Evolutionary conservation across 192 early-diverging fungal species (phyloP), one percentile per base, ranked within the genome.

Genomic region (Umbelopsis sp.): DNA sequence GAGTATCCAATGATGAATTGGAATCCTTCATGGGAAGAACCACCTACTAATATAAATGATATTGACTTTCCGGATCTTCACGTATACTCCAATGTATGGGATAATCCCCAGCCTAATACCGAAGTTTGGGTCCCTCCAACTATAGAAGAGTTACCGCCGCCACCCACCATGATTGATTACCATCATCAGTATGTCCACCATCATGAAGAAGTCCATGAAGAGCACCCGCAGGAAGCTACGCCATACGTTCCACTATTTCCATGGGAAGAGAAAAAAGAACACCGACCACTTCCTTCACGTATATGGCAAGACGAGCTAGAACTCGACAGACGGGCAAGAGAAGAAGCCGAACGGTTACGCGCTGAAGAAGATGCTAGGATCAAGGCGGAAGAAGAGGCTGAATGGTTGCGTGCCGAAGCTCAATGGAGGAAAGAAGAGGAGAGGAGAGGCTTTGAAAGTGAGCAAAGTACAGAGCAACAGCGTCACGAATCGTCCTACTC

Each of bases 81-180:
- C 11, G 29, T 67, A 10, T 78, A 68, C 24, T 32, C 32, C 2
- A 78, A 78, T 68, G 66, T n/a, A 24, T 78, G 77, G 77, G 77
- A 78, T 38, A 47, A 74, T 16, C 69, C 72, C 1, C 26, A 24
- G 2, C 50, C 68, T 32, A 26, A 74, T 20, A 26, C 50, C 1
- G 38, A 21, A n/a, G 32, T 73, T 8, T 77, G 76, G 76, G 51
- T 77, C 5, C 45, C 76, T 21, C 76, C 76, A 17, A 16, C 44
- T 29, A 25, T 54, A 10, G 12, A 5, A 62, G 56, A 62, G 0
- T 20, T 62, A 2, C 56, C 56, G 14, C 56, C 56, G 8, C 56
- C 56, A 3, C 56, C 56, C 17, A 14, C 53, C 41, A 41, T 70
- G 54, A 68, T 69, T 20, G 22, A 68, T 68, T 47, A 68, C 1